phyloP scores from a whole-genome alignment of 805 yeast species.

The Kodamaea neixiangensis region DNA sequence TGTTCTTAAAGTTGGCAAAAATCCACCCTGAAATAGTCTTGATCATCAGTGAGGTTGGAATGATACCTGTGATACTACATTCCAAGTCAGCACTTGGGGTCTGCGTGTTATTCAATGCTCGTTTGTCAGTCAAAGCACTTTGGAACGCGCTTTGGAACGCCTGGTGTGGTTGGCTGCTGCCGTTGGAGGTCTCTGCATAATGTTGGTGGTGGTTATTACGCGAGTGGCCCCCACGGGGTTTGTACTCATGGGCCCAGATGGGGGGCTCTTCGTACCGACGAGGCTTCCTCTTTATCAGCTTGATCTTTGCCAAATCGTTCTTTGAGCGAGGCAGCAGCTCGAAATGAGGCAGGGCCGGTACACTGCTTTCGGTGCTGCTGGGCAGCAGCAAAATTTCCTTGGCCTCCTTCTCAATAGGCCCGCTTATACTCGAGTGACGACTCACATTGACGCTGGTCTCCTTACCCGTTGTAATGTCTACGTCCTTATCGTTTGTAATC shows the following conservation, averaged over 20 bases:
- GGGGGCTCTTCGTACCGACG: conserved; percentile 66
- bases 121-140: conserved; percentile 10
- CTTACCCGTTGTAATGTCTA: conserved; percentile 42
- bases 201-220: background rate
- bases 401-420: conserved; percentile 21
- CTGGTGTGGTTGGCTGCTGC: background rate
- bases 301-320: conserved; percentile 29
- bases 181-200: background rate
- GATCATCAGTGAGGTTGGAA: conserved; percentile 78
- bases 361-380: conserved; percentile 11
- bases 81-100: conserved; percentile 41
- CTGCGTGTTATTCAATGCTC: conserved; percentile 32
- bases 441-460: conserved; percentile 33
- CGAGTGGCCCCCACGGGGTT: conserved; percentile 13
- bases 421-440: conserved; percentile 19
- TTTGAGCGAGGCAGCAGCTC: conserved; percentile 14
- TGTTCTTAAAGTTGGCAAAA: conserved; percentile 73
- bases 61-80: conserved; percentile 68
- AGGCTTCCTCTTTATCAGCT: conserved; percentile 48
- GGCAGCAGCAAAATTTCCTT: conserved; percentile 14
- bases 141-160: background rate
- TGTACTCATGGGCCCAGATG: conserved; percentile 80
- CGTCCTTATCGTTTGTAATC: conserved; percentile 48
- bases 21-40: conserved; percentile 87
- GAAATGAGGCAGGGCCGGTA: background rate